Percentiles rank a stretch among this genome's conserved stretches.
These are phyloP conservation scores for Botrytis squamosa DNA, from an alignment of 2,329 filamentous ascomycete genomes.

Conservation along the genomic window DNA sequence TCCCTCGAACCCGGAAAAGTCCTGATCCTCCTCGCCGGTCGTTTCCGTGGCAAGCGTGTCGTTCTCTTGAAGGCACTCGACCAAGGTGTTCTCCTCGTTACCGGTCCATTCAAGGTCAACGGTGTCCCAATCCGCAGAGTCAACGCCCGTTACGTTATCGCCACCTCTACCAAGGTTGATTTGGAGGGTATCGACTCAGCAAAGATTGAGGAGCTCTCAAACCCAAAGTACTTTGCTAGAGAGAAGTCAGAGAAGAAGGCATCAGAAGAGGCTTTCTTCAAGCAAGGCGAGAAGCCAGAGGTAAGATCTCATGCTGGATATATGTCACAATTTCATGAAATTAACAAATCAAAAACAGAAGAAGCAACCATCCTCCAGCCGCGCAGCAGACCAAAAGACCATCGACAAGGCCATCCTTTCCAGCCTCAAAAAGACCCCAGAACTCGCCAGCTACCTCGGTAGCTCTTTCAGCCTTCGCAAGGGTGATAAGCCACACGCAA, in stretches of 20 bases:
- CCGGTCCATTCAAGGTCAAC: slow-evolving; percentile 99
- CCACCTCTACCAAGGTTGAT: slow-evolving; percentile 82
- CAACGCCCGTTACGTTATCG: slow-evolving; percentile 91
- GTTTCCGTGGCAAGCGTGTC: slow-evolving; percentile 99
- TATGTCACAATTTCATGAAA: background rate
- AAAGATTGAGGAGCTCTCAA: slow-evolving; percentile 78
- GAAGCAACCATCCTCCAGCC: slow-evolving; percentile 91
- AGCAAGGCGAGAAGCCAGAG: slow-evolving; percentile 97
- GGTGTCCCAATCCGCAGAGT: slow-evolving; percentile 95
- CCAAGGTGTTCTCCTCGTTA: slow-evolving; percentile 98
- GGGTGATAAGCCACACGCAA: slow-evolving; percentile 99
- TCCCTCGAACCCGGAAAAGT: slow-evolving; percentile 92
- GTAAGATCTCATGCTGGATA: slow-evolving; percentile 52
- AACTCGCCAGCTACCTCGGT: slow-evolving; percentile 90
- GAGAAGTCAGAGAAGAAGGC: slow-evolving; percentile 96
- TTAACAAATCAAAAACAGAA: slow-evolving; percentile 60
- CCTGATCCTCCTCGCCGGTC: slow-evolving; percentile 98
- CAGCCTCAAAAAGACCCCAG: slow-evolving; percentile 97
- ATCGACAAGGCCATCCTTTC: slow-evolving; percentile 94
- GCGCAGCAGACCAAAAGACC: slow-evolving; percentile 96
- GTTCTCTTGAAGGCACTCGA: slow-evolving; percentile 96
- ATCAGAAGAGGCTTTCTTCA: slow-evolving; percentile 98
- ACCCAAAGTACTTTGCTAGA: slow-evolving; percentile 88
- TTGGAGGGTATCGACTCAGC: slow-evolving; percentile 81
- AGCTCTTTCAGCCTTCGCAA: slow-evolving; percentile 98